Evolutionary conservation across 2,329 filamentous ascomycete species (phyloP).

Genomic region (Talaromyces piceae): DNA sequence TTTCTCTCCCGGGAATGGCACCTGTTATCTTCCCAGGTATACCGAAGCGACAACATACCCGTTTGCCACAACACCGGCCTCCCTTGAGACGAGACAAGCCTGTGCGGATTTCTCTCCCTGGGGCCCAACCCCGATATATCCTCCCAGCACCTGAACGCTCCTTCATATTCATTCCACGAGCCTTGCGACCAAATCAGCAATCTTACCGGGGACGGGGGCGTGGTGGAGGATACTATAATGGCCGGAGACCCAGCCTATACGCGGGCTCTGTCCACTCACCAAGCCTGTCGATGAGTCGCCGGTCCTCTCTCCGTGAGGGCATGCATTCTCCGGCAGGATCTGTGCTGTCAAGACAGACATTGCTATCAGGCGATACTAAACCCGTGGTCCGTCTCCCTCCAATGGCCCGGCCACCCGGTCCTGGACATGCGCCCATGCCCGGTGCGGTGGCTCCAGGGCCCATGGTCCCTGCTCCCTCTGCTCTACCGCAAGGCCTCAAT

Average conservation of each 20-base stretch:
- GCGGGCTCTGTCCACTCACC: slow-evolving; percentile 75
- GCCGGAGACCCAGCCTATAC: slow-evolving; percentile 63
- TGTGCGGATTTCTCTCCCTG: slow-evolving; percentile 83
- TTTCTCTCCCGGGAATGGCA: slow-evolving; percentile 67
- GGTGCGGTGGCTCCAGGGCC: slow-evolving; percentile 14
- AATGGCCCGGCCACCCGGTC: slow-evolving; percentile 32
- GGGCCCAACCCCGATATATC: slow-evolving; percentile 73
- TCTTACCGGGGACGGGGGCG: slow-evolving; percentile 62
- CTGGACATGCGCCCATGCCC: slow-evolving; percentile 16
- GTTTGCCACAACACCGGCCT: slow-evolving; percentile 87
- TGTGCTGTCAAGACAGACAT: slow-evolving; percentile 60
- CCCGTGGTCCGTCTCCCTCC: slow-evolving; percentile 82
- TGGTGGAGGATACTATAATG: slow-evolving; percentile 57
- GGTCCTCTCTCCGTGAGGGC: slow-evolving; percentile 72
- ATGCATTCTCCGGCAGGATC: slow-evolving; percentile 77
- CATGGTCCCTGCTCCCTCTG: slow-evolving; percentile 23
- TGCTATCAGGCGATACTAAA: slow-evolving; percentile 52
- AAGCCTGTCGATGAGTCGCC: slow-evolving; percentile 78
- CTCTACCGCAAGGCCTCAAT: slow-evolving; percentile 43
- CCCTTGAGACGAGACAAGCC: slow-evolving; percentile 93
- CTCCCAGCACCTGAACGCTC: slow-evolving; percentile 85
- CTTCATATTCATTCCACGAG: slow-evolving; percentile 95
- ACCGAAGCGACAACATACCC: slow-evolving; percentile 82
- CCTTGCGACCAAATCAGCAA: slow-evolving; percentile 87
- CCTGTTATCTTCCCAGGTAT: slow-evolving; percentile 67